Evolutionary conservation across 1,284 basidiomycete genomes (phyloP), one percentile per base, ranked within the genome.

Genomic region (Schizopora paradoxa): DNA sequence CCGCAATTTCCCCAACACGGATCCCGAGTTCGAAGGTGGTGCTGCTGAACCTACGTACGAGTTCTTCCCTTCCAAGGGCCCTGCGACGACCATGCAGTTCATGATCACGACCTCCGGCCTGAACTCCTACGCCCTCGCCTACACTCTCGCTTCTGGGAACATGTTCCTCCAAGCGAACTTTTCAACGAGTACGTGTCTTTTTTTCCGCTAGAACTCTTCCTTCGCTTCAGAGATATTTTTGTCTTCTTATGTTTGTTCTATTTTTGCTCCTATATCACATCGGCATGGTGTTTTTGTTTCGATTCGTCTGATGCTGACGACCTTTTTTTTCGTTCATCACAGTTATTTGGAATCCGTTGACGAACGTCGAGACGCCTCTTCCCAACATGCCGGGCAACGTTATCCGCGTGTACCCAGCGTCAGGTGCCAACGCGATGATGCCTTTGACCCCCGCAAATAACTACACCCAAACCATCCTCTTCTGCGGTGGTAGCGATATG

Each of bases 381-480:
- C 81, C 79, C 1, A 61, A 70, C 52, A 83, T 85, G 82, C 82
- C 82, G 1, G 64, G 64, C 19, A 61, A 74, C 46, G 79, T 92
- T 42, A 74, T 79, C 34, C 85, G 91, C 47, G 90, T 94, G 25
- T 97, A 97, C 68, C 94, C 94, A 31, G 93, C 89, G 0, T 94
- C 91, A 1, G 93, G 85, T 45, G 93, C 87, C 6, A 81, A 79
- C 1, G 88, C 86, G 43, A 92, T 97, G 90, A 69, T 95, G 5
- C 93, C 94, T 1, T 71, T 97, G 31, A 93, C 89, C 0, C 88
- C 90, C 3, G 82, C 74, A 45, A 95, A 96, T 73, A 85, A 90
- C 66, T 97, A 87, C 69, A 79, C 74, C 0, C 86, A 86, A 1
- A 91, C 90, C 0, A 65, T 96, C 50, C 61, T 95, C 41, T 94